These are phyloP conservation scores for Alternaria arbusti DNA, from an alignment of 2,329 filamentous ascomycete species.

Conservation along the genomic window DNA sequence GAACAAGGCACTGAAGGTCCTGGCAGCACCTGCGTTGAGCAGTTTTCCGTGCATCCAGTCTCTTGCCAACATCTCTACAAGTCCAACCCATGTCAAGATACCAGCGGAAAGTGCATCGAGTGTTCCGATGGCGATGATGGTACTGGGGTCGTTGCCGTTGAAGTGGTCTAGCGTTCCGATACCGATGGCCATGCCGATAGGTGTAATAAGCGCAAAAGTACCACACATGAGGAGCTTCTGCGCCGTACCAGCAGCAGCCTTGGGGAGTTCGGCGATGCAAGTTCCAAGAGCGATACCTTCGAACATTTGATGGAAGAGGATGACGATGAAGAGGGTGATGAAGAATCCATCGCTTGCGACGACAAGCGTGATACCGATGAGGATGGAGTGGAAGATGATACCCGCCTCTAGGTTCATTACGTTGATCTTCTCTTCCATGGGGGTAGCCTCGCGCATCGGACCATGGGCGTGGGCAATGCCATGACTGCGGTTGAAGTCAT, in stretches of 20 bases:
- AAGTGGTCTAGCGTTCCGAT: slow-evolving; percentile 73
- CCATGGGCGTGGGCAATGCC: slow-evolving; percentile 28
- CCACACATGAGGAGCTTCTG: slow-evolving; percentile 67
- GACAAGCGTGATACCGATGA: slow-evolving; percentile 68
- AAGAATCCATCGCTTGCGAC: slow-evolving; percentile 60
- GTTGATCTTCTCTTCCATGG: slow-evolving; percentile 58
- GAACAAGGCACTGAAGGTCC: slow-evolving; percentile 58
- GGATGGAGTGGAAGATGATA: slow-evolving; percentile 75
- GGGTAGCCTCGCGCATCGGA: slow-evolving; percentile 23
- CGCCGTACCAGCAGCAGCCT: slow-evolving; percentile 37
- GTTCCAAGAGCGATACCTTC: slow-evolving; percentile 77
- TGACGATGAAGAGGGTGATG: slow-evolving; percentile 64
- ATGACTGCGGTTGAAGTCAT: slow-evolving; percentile 22
- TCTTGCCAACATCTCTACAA: slow-evolving; percentile 79
- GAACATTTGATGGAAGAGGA: slow-evolving; percentile 80
- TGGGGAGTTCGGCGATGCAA: slow-evolving; percentile 67
- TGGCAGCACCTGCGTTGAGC: slow-evolving; percentile 57
- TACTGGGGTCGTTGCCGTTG: slow-evolving; percentile 74
- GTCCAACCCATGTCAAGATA: slow-evolving; percentile 78
- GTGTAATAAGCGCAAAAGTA: slow-evolving; percentile 74
- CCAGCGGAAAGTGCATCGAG: slow-evolving; percentile 76
- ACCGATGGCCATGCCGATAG: slow-evolving; percentile 80
- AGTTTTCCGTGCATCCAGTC: slow-evolving; percentile 70
- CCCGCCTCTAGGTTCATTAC: slow-evolving; percentile 75
- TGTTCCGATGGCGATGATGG: slow-evolving; percentile 74